A percentile compares a stretch with the other conserved stretches of the same genome.
phyloP scores from a whole-genome alignment of 306 rosid species.

The Casuarina glauca region DNA sequence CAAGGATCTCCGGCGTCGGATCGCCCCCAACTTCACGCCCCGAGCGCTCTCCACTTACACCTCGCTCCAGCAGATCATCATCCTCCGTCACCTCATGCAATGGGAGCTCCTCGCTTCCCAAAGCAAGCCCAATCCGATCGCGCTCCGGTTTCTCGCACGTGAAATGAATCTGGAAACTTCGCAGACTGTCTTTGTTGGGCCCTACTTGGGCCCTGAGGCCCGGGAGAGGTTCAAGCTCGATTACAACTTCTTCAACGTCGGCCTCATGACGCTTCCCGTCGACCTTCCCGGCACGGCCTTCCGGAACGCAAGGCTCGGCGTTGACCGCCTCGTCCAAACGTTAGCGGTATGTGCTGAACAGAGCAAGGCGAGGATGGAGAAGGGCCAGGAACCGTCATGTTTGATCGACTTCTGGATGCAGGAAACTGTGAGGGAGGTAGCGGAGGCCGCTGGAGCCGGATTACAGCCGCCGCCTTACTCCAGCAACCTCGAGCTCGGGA shows the following conservation, averaged over 20 bases:
- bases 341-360: constrained; percentile 43
- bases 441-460: constrained; percentile 26
- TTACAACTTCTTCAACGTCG: constrained; percentile 74
- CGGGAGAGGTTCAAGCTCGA: constrained; percentile 61
- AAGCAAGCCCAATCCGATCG: constrained; percentile 22
- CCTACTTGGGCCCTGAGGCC: constrained; percentile 49
- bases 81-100: constrained; percentile 55
- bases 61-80: constrained; percentile 66
- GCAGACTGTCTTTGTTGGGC: constrained; percentile 82
- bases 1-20: constrained; percentile 83
- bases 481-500: constrained; percentile 55
- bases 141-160: constrained; percentile 59
- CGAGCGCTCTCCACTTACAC: constrained; percentile 76
- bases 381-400: constrained; percentile 59
- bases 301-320: constrained; percentile 80
- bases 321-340: constrained; percentile 46
- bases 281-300: constrained; percentile 80
- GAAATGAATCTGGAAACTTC: constrained; percentile 88
- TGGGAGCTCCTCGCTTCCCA: constrained; percentile 47
- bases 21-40: constrained; percentile 81
- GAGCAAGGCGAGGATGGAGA: constrained; percentile 57
- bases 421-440: constrained; percentile 50
- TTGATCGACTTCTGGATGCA: constrained; percentile 89
- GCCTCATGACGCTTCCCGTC: constrained; percentile 73
- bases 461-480: constrained; percentile 29